Evolutionary conservation across 768 basidiomycete genomes (phyloP), one percentile per base, ranked within the genome.

Genomic region (Lactifluus subvellereus): DNA sequence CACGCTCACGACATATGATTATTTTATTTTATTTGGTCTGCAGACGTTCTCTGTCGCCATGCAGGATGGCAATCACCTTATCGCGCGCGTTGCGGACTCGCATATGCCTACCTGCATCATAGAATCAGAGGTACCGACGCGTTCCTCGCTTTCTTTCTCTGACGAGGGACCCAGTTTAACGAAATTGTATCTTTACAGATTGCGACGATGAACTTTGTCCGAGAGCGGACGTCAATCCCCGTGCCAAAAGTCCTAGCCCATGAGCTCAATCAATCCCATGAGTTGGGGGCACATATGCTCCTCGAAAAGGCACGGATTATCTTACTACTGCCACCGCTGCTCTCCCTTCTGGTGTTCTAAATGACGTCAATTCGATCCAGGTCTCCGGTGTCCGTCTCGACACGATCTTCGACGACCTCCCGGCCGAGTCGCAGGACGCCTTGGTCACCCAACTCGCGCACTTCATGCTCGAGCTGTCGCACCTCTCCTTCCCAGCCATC

Each of bases 401-500:
- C 42, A 62, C 63, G 0, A 57, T 75, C 32, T 75, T 73, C 52
- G 57, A 68, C 10, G 59, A 57, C n/a, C 65, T 75, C 33, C 59
- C 67, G 3, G 52, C 65, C 3, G 55, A 60, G 30, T 65, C 71
- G 43, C 74, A 73, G 33, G 69, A 71, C 43, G 22, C 53, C 30
- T 55, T 75, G 33, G 69, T 75, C 16, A 63, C 66, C 3, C 71
- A 69, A 33, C 58, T 74, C 38, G 74, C 74, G 0, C 63, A 65
- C 38, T 74, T 71, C 68, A 71, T 71, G 65, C 53, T 74, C 48
- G 71, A 73, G 35, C 56, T 72, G 16, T 73, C 70, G 43, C 62
- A 51, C 13, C 67, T 68, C 56, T 58, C 65, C 2, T 74, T 76
- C 55, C 55, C 66, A 6, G 43, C 66, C 37, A 74, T 75, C 45